phyloP scores from a whole-genome alignment of 1,284 basidiomycete genomes.

The Polyporus tsugae region DNA sequence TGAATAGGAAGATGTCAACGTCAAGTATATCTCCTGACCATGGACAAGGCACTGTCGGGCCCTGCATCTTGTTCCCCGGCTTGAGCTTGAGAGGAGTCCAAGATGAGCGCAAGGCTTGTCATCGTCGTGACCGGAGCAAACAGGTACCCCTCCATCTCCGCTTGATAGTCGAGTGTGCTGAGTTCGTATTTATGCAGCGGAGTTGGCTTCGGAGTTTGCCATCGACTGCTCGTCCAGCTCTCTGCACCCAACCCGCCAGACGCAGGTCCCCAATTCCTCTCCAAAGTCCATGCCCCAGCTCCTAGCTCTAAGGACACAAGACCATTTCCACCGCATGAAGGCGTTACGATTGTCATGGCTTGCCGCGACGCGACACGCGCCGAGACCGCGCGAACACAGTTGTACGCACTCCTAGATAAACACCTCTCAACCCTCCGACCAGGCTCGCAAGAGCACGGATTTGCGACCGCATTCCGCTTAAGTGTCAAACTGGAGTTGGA shows the following conservation, averaged over 20 bases:
- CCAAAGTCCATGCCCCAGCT: conserved; percentile 12
- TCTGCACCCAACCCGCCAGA: conserved; percentile 59
- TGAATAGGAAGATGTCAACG: background rate
- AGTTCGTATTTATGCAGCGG: conserved; percentile 58
- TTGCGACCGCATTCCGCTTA: conserved; percentile 65
- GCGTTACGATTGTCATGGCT: conserved; percentile 84
- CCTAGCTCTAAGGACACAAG: conserved; percentile 3
- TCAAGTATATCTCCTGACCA: background rate
- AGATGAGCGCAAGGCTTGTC: conserved; percentile 46
- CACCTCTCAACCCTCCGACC: conserved; percentile 51
- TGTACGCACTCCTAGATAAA: conserved; percentile 64
- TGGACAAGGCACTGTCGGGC: conserved; percentile 9
- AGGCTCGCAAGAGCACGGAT: conserved; percentile 51
- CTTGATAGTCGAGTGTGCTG: background rate
- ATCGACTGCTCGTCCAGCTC: conserved; percentile 80
- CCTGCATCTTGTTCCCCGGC: background rate
- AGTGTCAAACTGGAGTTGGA: conserved; percentile 72
- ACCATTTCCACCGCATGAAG: conserved; percentile 39
- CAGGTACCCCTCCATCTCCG: conserved; percentile 47
- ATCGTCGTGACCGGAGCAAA: conserved; percentile 77
- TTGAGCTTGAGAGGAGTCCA: too few species aligned
- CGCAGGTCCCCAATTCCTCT: conserved; percentile 51
- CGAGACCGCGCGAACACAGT: conserved; percentile 61
- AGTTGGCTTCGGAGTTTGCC: conserved; percentile 86
- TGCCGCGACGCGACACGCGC: conserved; percentile 78